Evolutionary conservation across 805 yeast species (phyloP), one percentile per base, ranked within the genome.

Genomic region (Lipomyces anomalus): DNA sequence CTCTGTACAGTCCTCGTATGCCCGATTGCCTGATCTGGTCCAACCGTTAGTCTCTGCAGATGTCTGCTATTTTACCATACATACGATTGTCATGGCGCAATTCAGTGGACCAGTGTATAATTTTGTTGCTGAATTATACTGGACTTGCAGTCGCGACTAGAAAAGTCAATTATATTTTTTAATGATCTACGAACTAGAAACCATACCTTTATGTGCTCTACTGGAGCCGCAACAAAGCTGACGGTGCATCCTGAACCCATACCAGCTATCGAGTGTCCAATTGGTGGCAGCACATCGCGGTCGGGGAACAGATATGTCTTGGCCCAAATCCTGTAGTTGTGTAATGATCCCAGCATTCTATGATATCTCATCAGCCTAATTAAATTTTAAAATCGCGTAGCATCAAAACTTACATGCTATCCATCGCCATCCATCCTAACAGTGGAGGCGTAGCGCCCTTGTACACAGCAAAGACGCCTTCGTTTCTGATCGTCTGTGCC

Each of bases 341-440:
- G 92, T 44, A 87, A 67, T 4, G 92, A 82, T 1, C 96, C 96
- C 51, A 88, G 70, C 86, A 88, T 84, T 22, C 63, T 59, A n/a
- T n/a, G n/a, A n/a, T n/a, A n/a, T n/a, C n/a, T n/a, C n/a, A 7
- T 36, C 22, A 7, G 7, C 11, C 13, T 16, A 32, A 16, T 6
- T 17, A 6, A 42, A 43, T 9, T 9, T 4, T 5, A 0, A 6
- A 26, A 17, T 21, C 9, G n/a, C 36, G 6, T 21, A 16, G n/a
- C 6, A 22, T 6, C n/a, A 32, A 11, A 13, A 33, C 60, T 32
- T 42, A 59, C 40, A 86, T 86, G 3, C 89, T 79, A 61, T 88
- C 97, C 95, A 88, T 88, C 51, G 84, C 65, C 56, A 88, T 86
- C 96, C 96, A 88, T 0, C 96, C 97, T 18, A 85, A 78, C 53